Percentiles rank a stretch among this genome's conserved stretches.
These are phyloP conservation scores for Pythium insidiosum DNA, from an alignment of 352 stramenopile species.

Conservation along the genomic window DNA sequence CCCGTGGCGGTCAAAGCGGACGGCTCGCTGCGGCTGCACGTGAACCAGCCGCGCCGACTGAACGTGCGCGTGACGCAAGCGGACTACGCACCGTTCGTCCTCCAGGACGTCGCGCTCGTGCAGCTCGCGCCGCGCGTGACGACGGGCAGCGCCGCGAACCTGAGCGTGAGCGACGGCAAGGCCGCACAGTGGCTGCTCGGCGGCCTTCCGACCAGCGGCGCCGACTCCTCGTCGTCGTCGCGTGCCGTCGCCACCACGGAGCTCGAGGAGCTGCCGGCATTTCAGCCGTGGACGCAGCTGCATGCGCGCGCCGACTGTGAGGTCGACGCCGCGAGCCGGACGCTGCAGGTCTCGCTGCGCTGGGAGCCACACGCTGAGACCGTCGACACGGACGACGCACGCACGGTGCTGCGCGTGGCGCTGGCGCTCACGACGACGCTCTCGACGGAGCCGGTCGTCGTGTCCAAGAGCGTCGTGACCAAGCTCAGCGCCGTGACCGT, in stretches of 20 bases:
- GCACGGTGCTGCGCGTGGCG: conserved; percentile 52
- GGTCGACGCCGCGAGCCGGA: conserved; percentile 29
- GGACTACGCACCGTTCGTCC: conserved; percentile 42
- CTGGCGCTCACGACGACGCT: conserved; percentile 40
- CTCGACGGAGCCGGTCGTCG: conserved; percentile 42
- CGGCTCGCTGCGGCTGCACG: conserved; percentile 49
- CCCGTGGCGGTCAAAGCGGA: conserved; percentile 64
- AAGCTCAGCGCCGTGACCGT: conserved; percentile 45
- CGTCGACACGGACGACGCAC: conserved; percentile 29
- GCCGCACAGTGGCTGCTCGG: conserved; percentile 11
- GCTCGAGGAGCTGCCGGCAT: conserved; percentile 11
- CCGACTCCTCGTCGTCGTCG: not conserved
- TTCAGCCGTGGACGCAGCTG: conserved; percentile 11
- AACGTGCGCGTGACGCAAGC: conserved; percentile 60
- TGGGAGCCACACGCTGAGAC: conserved; percentile 39
- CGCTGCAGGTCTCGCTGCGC: conserved; percentile 34
- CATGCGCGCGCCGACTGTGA: conserved; percentile 8
- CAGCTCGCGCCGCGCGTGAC: conserved; percentile 26
- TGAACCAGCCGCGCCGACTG: conserved; percentile 45
- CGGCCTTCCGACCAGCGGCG: conserved; percentile 4
- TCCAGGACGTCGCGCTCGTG: conserved; percentile 33
- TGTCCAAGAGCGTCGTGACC: conserved; percentile 60
- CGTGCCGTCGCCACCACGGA: conserved; percentile 13
- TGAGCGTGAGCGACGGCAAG: conserved; percentile 14
- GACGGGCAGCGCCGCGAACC: conserved; percentile 7